Evolutionary conservation across 164 flowering plant genomes (phyloP).

Genomic region (Liquidambar formosana): DNA sequence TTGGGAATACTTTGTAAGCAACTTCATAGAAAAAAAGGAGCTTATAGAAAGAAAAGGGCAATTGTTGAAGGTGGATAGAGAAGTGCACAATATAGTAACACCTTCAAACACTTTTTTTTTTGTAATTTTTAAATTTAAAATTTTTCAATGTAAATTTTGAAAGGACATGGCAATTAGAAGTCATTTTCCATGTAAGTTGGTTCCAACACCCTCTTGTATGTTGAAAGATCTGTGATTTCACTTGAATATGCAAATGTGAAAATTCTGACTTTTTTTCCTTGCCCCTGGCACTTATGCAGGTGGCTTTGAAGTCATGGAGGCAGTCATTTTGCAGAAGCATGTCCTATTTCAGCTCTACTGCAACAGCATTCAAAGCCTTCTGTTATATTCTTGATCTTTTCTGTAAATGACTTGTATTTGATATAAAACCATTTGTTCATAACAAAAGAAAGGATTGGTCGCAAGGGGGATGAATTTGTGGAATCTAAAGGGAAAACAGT

Average conservation of each 20-base stretch:
- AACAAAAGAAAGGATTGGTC: too few relatives aligned
- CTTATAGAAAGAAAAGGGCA: constrained; percentile 1
- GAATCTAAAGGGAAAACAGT: too few relatives aligned
- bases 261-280: background rate
- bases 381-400: background rate
- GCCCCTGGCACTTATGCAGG: background rate
- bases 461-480: too few relatives aligned
- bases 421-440: too few relatives aligned
- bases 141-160: too few relatives aligned
- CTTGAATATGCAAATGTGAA: background rate
- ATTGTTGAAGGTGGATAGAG: too few relatives aligned
- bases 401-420: background rate
- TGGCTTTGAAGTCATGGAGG: background rate
- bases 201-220: background rate
- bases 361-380: background rate
- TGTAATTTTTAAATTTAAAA: background rate
- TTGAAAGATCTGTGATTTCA: background rate
- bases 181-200: background rate
- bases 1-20: too few relatives aligned
- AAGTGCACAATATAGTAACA: too few relatives aligned
- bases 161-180: background rate
- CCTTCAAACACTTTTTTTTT: too few relatives aligned
- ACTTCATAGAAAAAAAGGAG: background rate
- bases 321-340: background rate
- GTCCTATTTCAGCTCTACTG: background rate